These are phyloP conservation scores for Delonix regia DNA, from an alignment of 306 rosid species.

Conservation along the genomic window DNA sequence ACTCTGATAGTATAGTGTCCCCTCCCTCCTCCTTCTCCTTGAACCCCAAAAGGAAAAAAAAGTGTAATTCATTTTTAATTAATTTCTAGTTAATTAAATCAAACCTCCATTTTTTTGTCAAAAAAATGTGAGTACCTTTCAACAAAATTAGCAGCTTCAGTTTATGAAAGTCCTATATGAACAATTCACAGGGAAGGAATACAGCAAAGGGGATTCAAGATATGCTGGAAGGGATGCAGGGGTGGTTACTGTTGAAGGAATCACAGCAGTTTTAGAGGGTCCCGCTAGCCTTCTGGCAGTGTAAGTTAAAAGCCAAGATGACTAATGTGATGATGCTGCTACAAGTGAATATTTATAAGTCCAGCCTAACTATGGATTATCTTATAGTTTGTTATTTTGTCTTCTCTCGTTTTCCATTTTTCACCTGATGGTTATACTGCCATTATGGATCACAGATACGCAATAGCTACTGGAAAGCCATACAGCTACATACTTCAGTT, in stretches of 20 bases:
- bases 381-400: not conserved
- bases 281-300: constrained; percentile 82
- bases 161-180: constrained; percentile 22
- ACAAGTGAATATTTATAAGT: not conserved
- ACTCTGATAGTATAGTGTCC: no score
- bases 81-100: no score
- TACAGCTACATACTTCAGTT: constrained; percentile 84
- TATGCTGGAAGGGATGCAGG: constrained; percentile 77
- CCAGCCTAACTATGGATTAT: not conserved
- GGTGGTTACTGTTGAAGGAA: constrained; percentile 72
- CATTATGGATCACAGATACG: constrained; percentile 63
- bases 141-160: not conserved
- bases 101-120: no score
- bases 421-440: not conserved
- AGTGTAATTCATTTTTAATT: no score
- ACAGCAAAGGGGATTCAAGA: constrained; percentile 98
- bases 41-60: no score
- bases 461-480: constrained; percentile 74
- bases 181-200: constrained; percentile 81
- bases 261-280: constrained; percentile 82
- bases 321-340: constrained; percentile 9
- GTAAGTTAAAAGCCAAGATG: constrained; percentile 54
- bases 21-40: no score
- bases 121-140: not conserved
- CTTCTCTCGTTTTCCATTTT: not conserved